A percentile compares a stretch with the other conserved stretches of the same genome.
Evolutionary conservation across 352 stramenopile species (phyloP).

Genomic region (Phytophthora pseudosyringae): DNA sequence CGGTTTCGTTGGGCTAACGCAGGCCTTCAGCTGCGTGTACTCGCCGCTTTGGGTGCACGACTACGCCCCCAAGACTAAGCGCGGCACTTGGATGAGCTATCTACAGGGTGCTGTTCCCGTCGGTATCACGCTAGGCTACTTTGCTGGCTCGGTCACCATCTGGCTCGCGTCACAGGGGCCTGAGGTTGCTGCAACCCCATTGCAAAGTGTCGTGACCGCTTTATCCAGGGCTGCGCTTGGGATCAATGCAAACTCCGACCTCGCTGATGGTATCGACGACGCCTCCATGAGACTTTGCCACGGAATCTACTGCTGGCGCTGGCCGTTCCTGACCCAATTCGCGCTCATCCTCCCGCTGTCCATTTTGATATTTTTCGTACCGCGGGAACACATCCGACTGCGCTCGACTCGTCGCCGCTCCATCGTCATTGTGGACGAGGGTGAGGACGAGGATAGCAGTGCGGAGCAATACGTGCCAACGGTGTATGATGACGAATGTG

Average conservation of each 20-base stretch:
- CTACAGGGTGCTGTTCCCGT: constrained; percentile 77
- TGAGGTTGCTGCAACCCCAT: constrained; percentile 16
- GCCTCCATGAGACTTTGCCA: constrained; percentile 55
- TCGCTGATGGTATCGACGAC: constrained; percentile 45
- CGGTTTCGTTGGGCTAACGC: constrained; percentile 74
- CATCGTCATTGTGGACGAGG: constrained; percentile 68
- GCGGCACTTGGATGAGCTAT: constrained; percentile 87
- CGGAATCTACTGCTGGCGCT: constrained; percentile 88
- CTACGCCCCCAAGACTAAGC: constrained; percentile 74
- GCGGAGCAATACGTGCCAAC: constrained; percentile 35
- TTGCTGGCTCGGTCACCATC: constrained; percentile 76
- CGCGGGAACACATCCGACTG: constrained; percentile 68
- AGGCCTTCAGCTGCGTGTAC: constrained; percentile 88
- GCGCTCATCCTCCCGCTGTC: constrained; percentile 73
- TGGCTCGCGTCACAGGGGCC: constrained; percentile 45
- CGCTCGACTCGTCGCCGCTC: constrained; percentile 58
- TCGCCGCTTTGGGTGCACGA: constrained; percentile 89
- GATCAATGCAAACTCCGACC: constrained; percentile 29
- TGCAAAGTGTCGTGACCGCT: constrained; percentile 11
- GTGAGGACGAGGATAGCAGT: constrained; percentile 47
- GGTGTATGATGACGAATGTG: constrained; percentile 37
- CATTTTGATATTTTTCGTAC: constrained; percentile 84
- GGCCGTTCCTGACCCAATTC: constrained; percentile 86
- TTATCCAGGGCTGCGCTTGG: constrained; percentile 27
- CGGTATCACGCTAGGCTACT: constrained; percentile 82